A percentile compares a stretch with the other conserved stretches of the same genome.
phyloP scores from a whole-genome alignment of 2,329 filamentous ascomycete species.

The Colletotrichum godetiae region DNA sequence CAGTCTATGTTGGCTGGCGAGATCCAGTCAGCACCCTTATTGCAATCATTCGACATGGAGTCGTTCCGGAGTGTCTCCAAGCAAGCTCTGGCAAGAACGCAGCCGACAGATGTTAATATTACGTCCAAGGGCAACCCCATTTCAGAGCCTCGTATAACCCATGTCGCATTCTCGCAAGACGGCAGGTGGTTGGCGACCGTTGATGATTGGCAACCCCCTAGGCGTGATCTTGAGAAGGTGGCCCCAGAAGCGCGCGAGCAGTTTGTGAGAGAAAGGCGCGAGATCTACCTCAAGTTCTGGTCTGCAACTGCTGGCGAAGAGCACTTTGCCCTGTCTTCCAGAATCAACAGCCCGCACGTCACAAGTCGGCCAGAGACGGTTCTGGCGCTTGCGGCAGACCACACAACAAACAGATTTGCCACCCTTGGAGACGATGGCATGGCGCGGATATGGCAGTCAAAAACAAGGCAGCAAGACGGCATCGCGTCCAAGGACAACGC shows the following conservation, averaged over 20 bases:
- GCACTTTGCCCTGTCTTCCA: constrained; percentile 80
- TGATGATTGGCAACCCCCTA: constrained; percentile 87
- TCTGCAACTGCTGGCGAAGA: constrained; percentile 67
- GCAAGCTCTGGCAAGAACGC: constrained; percentile 89
- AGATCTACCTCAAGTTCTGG: constrained; percentile 95
- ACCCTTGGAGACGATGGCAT: constrained; percentile 85
- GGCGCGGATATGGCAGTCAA: constrained; percentile 85
- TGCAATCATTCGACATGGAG: constrained; percentile 90
- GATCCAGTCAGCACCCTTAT: constrained; percentile 63
- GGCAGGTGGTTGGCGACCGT: constrained; percentile 92
- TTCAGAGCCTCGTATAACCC: constrained; percentile 80
- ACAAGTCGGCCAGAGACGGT: constrained; percentile 68
- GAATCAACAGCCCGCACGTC: constrained; percentile 85
- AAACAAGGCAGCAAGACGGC: constrained; percentile 75
- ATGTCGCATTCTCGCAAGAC: constrained; percentile 81
- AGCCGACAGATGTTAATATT: constrained; percentile 83
- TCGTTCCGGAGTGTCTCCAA: constrained; percentile 82
- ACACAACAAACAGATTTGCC: constrained; percentile 77
- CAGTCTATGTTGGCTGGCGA: constrained; percentile 64
- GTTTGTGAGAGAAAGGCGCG: constrained; percentile 66
- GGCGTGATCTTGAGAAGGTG: constrained; percentile 70
- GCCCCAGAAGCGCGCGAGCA: constrained; percentile 51
- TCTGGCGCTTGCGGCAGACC: constrained; percentile 79
- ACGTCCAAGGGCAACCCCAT: constrained; percentile 78
- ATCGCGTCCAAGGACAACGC: constrained; percentile 69